Base-by-base conservation (phyloP, 192 early-diverging fungal species). In the Kickxella alabastrina region DNA sequence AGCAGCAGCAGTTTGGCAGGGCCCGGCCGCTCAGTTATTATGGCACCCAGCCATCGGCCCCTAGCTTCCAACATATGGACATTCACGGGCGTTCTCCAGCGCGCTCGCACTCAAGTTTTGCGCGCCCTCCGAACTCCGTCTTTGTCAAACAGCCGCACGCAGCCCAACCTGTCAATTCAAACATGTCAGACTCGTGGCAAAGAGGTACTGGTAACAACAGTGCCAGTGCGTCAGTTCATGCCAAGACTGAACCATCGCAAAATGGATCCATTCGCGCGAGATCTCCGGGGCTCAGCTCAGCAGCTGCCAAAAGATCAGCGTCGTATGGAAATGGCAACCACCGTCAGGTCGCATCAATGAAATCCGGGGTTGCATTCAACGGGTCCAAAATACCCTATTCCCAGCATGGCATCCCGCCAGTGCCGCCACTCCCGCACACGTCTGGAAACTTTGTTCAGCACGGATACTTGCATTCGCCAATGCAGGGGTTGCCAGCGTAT, bases 181-280 rank as follows among this genome's bases (percentile, higher is more conserved):
- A 3, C 56, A 14, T 37, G 64, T 54, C 72, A n/a, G 65, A 60
- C 25, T 75, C 72, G 4, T 75, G 72, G 72, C 72, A 75, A 34
- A 75, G 72, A 41, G 48, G 54, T n/a, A 49, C 41, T 14, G 65
- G 35, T 3, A 65, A 54, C 42, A 34, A 32, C 8, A 55, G 65
- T 25, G 54, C 57, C 1, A 24, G 35, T 4, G 36, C 52, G 3
- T 65, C 70, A 4, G 35, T 65, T 8, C 59, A 66, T 29, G 59
- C 63, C 42, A 62, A 51, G 18, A 63, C 64, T 19, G 71, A 74
- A 19, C 49, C 61, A 9, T 27, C 43, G 10, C 64, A 60, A 23
- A 53, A 59, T 19, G 65, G 65, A 9, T 75, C 72, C 0, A 34
- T 68, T 25, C 59, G 45, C 39, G 31, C 54, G 12, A 42, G 43